Evolutionary conservation across 805 yeast species (phyloP).

Genomic region (Nakazawaea ernobii): DNA sequence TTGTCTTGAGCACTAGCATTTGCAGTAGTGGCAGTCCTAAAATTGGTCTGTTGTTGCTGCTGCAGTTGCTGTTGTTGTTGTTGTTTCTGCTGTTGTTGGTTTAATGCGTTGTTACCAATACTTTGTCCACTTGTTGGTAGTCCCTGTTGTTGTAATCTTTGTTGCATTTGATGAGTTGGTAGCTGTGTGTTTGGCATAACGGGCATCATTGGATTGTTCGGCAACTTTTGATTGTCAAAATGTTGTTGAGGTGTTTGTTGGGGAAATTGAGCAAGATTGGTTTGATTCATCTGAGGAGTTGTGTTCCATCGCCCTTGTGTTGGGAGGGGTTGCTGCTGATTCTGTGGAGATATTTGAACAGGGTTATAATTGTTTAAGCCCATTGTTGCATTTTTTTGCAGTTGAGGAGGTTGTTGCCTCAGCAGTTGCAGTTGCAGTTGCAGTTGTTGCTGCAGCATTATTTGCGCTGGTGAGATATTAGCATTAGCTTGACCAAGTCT

Average conservation of each 20-base stretch:
- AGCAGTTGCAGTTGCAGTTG: slow-evolving; percentile 16
- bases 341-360: slow-evolving; percentile 9
- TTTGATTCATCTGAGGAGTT: slow-evolving; percentile 15
- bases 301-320: slow-evolving; percentile 13
- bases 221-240: slow-evolving; percentile 14
- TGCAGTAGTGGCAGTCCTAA: slow-evolving; percentile 18
- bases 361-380: slow-evolving; percentile 11
- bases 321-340: slow-evolving; percentile 17
- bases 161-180: slow-evolving; percentile 15
- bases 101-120: slow-evolving; percentile 10
- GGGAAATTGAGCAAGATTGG: slow-evolving; percentile 12
- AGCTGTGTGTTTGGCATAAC: slow-evolving; percentile 4
- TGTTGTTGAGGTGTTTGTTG: slow-evolving; percentile 13
- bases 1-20: slow-evolving; percentile 53
- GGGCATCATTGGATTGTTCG: slow-evolving; percentile 13
- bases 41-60: slow-evolving; percentile 12
- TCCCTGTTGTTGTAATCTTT: slow-evolving; percentile 19
- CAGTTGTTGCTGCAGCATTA: slow-evolving; percentile 15
- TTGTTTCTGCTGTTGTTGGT: slow-evolving; percentile 14
- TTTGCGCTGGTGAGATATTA: slow-evolving; percentile 9
- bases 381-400: slow-evolving; percentile 13
- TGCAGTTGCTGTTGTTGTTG: slow-evolving; percentile 13
- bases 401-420: slow-evolving; percentile 15
- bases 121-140: slow-evolving; percentile 11
- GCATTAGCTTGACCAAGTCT: slow-evolving; percentile 9